Percentiles rank a stretch among this genome's conserved stretches.
Conservation (phyloP, 2,329 filamentous ascomycete genomes). For the Arachnomyces sp. region DNA sequence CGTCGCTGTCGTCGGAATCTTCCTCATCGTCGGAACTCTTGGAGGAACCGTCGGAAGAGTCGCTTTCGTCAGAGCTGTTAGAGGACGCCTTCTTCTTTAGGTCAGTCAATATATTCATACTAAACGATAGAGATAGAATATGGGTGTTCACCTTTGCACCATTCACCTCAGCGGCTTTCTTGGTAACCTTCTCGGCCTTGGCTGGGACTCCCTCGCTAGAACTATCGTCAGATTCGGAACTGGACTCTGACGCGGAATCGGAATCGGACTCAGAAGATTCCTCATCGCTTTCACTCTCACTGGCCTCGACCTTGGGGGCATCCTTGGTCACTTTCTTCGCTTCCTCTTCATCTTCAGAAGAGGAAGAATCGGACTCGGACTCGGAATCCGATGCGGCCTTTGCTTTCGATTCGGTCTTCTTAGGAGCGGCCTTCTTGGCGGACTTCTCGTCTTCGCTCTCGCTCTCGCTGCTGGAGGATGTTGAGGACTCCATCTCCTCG, state of each 20-base stretch:
- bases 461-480: conserved; percentile 10
- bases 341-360: conserved; percentile 21
- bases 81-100: conserved; percentile 7
- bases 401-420: conserved; percentile 20
- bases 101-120: background rate
- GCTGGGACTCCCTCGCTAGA: conserved; percentile 8
- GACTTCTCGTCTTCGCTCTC: conserved; percentile 22
- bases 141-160: conserved; percentile 8
- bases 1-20: conserved; percentile 15
- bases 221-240: conserved; percentile 17
- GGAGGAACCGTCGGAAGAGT: conserved; percentile 9
- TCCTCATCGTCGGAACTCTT: conserved; percentile 5
- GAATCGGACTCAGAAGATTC: conserved; percentile 19
- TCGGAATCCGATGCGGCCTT: conserved; percentile 29
- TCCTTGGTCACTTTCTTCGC: conserved; percentile 11
- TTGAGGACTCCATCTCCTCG: conserved; percentile 29
- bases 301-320: conserved; percentile 15
- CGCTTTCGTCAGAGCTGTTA: conserved; percentile 9
- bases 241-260: conserved; percentile 9
- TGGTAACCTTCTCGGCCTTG: conserved; percentile 14
- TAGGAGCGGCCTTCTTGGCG: conserved; percentile 24
- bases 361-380: conserved; percentile 20
- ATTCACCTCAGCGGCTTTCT: conserved; percentile 11
- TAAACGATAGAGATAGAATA: conserved; percentile 1
- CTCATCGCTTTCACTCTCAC: conserved; percentile 18